Base-by-base conservation (phyloP, 2,329 filamentous ascomycete genomes). In the Cytospora piceae region DNA sequence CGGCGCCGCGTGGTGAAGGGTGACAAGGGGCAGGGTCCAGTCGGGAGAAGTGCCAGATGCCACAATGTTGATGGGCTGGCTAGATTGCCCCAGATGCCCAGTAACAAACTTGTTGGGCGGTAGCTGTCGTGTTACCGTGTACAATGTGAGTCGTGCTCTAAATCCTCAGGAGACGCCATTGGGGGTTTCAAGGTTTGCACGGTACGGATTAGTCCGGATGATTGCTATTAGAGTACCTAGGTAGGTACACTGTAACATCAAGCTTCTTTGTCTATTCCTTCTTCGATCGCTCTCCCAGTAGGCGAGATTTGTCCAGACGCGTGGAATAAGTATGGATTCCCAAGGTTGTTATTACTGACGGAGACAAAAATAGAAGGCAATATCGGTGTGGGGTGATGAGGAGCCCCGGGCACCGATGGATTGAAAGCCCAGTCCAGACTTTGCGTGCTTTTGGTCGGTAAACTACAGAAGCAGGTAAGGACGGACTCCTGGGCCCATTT, bases 401-500 rank as follows among this genome's bases (percentile, higher is more conserved):
- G 39, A 42, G 15, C 39, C 39, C 39, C 39, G 20, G 39, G 20
- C 39, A 20, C 17, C 17, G 20, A 20, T 5, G 39, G 39, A 9
- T 5, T 7, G 17, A 42, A 42, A 42, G 39, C 20, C 39, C 15
- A n/a, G 39, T 42, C 39, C 39, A 42, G 39, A 56, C 53, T 31
- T 34, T 20, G 15, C n/a, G 17, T 31, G 34, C 22, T 22, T 39
- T n/a, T 15, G 15, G n/a, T 27, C n/a, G 32, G 56, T 24, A 15
- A 46, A 29, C 8, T 29, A 6, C 37, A 8, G 39, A 59, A 42
- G 42, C 57, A 52, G 29, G 34, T 53, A 31, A 20, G 46, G 46
- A 29, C 27, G 32, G 54, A 34, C 64, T 42, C 37, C 29, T 5
- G 22, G 46, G n/a, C 12, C 46, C 58, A 51, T 22, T 58, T 66